Conservation (phyloP, 2,329 filamentous ascomycete genomes). For the Scedosporium dehoogii region DNA sequence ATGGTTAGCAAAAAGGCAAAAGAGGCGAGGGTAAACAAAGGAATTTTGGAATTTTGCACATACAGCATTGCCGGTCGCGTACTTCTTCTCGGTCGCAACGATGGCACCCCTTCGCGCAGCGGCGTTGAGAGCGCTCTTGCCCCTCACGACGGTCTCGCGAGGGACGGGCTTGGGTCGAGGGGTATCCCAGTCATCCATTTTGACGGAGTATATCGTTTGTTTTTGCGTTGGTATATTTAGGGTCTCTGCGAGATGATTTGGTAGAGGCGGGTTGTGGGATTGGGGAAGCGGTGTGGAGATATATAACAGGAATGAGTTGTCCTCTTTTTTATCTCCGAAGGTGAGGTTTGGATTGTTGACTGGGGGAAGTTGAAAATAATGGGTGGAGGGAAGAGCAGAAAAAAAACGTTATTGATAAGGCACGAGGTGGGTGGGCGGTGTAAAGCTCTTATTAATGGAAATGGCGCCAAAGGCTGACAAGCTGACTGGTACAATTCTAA, state of each 20-base stretch:
- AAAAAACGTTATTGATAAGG: neutral
- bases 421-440: neutral
- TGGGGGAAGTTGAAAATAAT: neutral
- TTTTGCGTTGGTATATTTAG: conserved; percentile 14
- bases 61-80: conserved; percentile 58
- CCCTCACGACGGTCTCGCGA: conserved; percentile 82
- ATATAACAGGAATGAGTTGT: neutral
- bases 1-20: neutral
- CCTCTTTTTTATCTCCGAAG: neutral
- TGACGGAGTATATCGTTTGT: conserved; percentile 33
- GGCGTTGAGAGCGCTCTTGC: conserved; percentile 76
- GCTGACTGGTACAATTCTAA: neutral
- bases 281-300: neutral
- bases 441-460: neutral
- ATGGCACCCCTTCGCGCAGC: conserved; percentile 71
- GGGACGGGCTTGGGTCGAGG: conserved; percentile 74
- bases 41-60: conserved; percentile 35
- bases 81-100: conserved; percentile 88
- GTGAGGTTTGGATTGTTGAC: neutral
- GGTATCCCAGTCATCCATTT: conserved; percentile 70
- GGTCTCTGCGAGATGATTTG: conserved; percentile 6
- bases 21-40: neutral
- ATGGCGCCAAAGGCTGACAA: neutral
- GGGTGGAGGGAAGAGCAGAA: neutral
- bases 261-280: neutral